Base-by-base conservation (phyloP, 805 yeast species). In the Candida arabinofermentans region DNA sequence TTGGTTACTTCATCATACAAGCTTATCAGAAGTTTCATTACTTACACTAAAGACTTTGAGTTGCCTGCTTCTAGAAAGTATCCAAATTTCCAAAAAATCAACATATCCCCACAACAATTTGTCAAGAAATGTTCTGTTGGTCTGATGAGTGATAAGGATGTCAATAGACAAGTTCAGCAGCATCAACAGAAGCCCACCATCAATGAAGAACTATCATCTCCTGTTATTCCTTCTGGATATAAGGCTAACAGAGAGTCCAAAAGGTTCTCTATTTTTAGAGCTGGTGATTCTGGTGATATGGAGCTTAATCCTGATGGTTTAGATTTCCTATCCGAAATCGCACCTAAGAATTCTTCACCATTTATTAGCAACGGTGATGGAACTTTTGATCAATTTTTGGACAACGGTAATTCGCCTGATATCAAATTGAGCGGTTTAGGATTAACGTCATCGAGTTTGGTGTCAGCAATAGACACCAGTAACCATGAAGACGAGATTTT, bases 1-100 rank as follows among this genome's bases (percentile, higher is more conserved):
- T 72, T 77, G 33, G 74, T 83, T 1, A 46, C 61, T 5, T 44
- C 58, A 4, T 47, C 58, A 4, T 71, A 85, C 2, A 72, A 72
- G 47, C 79, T 83, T 79, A 67, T 85, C 19, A 69, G 71, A 36
- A 66, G 79, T 1, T 67, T 80, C 32, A 57, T 83, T 24, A 69
- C 74, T 8, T 56, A 77, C 16, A 74, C 81, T n/a, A 84, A 84
- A n/a, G 86, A 83, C 48, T 81, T 82, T 57, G 74, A 72, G 51
- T 63, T 84, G 35, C 74, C 78, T 18, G 58, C 67, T 2, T 80
- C 77, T 32, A 72, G 88, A 53, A 66, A 76, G 17, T 85, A 83
- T 54, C 83, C 87, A 1, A 84, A 86, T 57, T 83, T 83, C 48
- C 61, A 71, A 8, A 60, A 59, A 21, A 74, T 80, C 60, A 70